phyloP scores from a whole-genome alignment of 345 rosid genomes.

The Erysimum cheiranthoides region DNA sequence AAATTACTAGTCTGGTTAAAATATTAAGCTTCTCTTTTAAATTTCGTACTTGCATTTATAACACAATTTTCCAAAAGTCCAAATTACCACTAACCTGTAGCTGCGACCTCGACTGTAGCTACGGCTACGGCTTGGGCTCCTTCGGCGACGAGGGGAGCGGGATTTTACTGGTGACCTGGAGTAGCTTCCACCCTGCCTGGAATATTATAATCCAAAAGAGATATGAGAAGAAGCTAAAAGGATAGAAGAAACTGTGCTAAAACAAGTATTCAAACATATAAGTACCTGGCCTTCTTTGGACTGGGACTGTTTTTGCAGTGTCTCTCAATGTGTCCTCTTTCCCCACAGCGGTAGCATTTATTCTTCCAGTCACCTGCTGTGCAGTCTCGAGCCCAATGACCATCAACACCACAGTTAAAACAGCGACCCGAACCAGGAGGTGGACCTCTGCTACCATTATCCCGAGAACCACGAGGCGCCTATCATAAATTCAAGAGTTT shows the following conservation, averaged over 20 bases:
- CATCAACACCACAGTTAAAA: conserved; percentile 96
- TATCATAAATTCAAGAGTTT: conserved; percentile 27
- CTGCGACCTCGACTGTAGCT: conserved; percentile 85
- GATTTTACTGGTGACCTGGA: conserved; percentile 70
- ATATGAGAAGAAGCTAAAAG: conserved; percentile 22
- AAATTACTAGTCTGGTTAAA: neutral
- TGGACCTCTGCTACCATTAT: conserved; percentile 72
- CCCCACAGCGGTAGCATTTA: conserved; percentile 97
- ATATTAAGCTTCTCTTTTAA: neutral
- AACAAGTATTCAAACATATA: neutral
- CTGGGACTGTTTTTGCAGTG: conserved; percentile 81
- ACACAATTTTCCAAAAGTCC: neutral
- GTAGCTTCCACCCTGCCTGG: conserved; percentile 65
- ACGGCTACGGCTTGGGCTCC: conserved; percentile 74
- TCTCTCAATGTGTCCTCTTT: conserved; percentile 92
- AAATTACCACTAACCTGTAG: conserved; percentile 58
- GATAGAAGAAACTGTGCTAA: neutral
- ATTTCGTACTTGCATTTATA: neutral
- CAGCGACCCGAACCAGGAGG: conserved; percentile 98
- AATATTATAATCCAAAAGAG: conserved; percentile 18
- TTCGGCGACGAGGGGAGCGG: conserved; percentile 71
- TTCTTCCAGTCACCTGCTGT: conserved; percentile 98
- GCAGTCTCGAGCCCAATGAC: conserved; percentile 98
- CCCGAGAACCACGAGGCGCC: conserved; percentile 88
- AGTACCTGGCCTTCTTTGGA: conserved; percentile 74